Base-by-base conservation (phyloP, 306 rosid species). In the Elaeagnus macrophylla region DNA sequence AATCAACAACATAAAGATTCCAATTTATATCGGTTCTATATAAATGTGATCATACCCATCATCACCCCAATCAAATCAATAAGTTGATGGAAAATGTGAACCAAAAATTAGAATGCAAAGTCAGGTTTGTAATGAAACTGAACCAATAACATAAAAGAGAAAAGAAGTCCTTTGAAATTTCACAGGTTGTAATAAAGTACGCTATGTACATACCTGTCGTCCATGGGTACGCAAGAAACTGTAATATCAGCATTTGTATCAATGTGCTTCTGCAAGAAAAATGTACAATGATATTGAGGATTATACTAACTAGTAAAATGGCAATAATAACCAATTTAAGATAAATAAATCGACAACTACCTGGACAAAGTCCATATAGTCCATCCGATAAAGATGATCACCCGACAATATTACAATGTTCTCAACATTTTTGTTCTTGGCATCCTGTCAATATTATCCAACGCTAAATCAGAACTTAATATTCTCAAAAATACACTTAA, bases 241-340 rank as follows among this genome's bases (percentile, higher is more conserved):
- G 97, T 85, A 65, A 89, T 86, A 75, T 89, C 95, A 35, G 97
- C 97, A 71, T 86, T 74, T 25, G 97, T 74, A 74, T 89, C 97
- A 1, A 89, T 70, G 62, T 89, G 97, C 60, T 66, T 85, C 97
- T 86, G 85, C 71, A 78, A 56, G 43, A 16, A 56, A 44, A 56
- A 39, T 12, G 17, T 42, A 62, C 70, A 57, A 20, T 48, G 38
- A 47, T 61, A 60, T 35, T 38, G n/a, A 38, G 42, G 59, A 57
- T 41, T 64, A 65, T 51, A 11, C 43, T 25, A 50, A 40, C 20
- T 43, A 12, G 13, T 48, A 49, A n/a, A 1, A 6, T 47, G 38
- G 10, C 39, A 37, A 42, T 18, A 57, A 43, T 44, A 51, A 64
- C 35, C 40, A 47, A 39, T 51, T 38, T 43, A 41, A 1, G 36